Base-by-base conservation (phyloP, 371 early-diverging fungal species). In the Apophysomyces sp. region DNA sequence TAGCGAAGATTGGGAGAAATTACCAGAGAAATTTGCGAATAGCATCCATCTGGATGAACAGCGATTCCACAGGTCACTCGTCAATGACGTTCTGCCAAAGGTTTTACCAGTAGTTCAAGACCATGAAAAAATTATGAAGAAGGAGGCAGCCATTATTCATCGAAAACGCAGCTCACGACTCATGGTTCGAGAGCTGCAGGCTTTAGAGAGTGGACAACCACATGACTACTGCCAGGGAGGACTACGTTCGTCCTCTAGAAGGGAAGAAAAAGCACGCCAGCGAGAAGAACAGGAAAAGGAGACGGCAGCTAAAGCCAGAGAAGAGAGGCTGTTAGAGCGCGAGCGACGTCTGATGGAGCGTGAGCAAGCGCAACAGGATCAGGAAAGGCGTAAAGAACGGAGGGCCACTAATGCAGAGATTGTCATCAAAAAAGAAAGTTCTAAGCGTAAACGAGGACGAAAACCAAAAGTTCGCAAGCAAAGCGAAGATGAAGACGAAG, bases 121-220 rank as follows among this genome's bases (percentile, higher is more conserved):
- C 55, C 81, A 77, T 39, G 86, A 86, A 34, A 78, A 77, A 49
- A 76, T 77, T 44, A 53, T 70, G 29, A 73, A 71, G 51, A 78
- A 81, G 37, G 67, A 80, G 27, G 87, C 85, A 39, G 88, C 88
- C 1, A 62, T 87, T 7, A 58, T 69, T n/a, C 73, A 85, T 40
- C 80, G 89, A 34, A 91, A 89, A 58, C 62, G 92, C 39, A 88
- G 88, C 24, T 84, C 89, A 13, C 83, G 90, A 30, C 78, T 89
- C 18, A 82, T 87, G 61, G 75, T 83, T 52, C 74, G 71, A 31
- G 86, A 84, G 32, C 60, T 86, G 55, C 82, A 83, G 37, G 68
- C 76, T 18, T 67, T 82, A 26, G 86, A 83, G 51, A 67, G 68
- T 30, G 75, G 69, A 31, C 18, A 29, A 41, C 6, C 9, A 41